Evolutionary conservation across 805 yeast species (phyloP), one percentile per base, ranked within the genome.

Genomic region (Isabelozyma gotoi): DNA sequence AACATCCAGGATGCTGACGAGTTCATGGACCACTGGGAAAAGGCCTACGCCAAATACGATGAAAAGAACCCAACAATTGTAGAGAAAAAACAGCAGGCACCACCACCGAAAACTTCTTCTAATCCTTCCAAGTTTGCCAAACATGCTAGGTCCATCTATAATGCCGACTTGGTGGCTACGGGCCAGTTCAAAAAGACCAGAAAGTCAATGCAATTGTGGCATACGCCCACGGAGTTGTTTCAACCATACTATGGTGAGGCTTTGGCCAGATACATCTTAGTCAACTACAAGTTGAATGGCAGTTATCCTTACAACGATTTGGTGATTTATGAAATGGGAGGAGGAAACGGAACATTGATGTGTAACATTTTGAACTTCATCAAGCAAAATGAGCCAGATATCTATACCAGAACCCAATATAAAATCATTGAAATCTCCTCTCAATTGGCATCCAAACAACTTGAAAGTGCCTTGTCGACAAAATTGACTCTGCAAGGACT

Each of bases 261-360:
- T 0, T 67, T 92, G 44, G 97, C 97, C 0, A 69, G 91, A 42
- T 86, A 88, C 63, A 65, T 91, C 15, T 64, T 88, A 42, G 83
- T 81, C 7, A 84, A 86, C 58, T 86, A 84, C 59, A 81, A 82
- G 60, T 65, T 82, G 51, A 82, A 83, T 49, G 68, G 68, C 3
- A 67, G 77, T 34, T 85, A 80, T 52, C 92, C 91, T 0, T 82
- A 83, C 55, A 72, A 76, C 34, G 90, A 87, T 56, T 67, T 92
- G 38, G 74, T 80, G 5, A 85, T 88, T 19, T 89, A 88, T 63
- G 96, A 89, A 63, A 80, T 87, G 74, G 96, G 96, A 46, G 96
- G 90, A 16, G 96, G 96, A 51, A 88, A 88, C 55, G 96, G 96
- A 34, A 88, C 95, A 0, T 63, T 88, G 46, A 88, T 89, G 96